Evolutionary conservation across 306 rosid genomes (phyloP).

Genomic region (Prunus fruticosa): DNA sequence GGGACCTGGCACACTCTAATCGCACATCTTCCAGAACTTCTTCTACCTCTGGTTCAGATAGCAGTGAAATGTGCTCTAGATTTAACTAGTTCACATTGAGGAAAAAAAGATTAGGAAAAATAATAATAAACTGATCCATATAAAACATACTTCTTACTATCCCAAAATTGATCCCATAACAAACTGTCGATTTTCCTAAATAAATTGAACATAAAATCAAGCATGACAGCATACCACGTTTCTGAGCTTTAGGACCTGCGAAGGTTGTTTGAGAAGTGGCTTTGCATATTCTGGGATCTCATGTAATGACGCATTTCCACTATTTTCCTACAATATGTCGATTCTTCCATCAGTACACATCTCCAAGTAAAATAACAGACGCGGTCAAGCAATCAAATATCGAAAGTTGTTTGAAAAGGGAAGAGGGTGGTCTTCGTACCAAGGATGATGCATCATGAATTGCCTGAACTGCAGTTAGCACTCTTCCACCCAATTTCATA

Average conservation of each 20-base stretch:
- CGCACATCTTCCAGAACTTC: conserved; percentile 85
- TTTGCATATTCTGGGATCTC: conserved; percentile 74
- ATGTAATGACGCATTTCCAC: conserved; percentile 43
- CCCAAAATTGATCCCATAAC: background rate
- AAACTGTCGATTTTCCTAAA: background rate
- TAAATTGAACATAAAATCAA: background rate
- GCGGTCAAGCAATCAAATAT: conserved; percentile 2
- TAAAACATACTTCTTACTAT: background rate
- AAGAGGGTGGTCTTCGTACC: conserved; percentile 41
- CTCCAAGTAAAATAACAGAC: conserved; percentile 7
- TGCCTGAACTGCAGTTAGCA: conserved; percentile 74
- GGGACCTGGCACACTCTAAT: conserved; percentile 89
- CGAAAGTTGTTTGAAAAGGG: background rate
- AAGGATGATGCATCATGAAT: conserved; percentile 36
- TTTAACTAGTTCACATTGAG: conserved; percentile 47
- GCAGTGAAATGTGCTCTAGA: conserved; percentile 39
- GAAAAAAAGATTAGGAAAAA: conserved; percentile 8
- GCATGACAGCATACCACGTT: conserved; percentile 56
- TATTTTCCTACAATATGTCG: conserved; percentile 51
- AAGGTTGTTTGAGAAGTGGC: conserved; percentile 71
- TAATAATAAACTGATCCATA: conserved; percentile 14
- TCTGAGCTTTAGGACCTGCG: conserved; percentile 67
- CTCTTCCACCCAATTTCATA: conserved; percentile 74
- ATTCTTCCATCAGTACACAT: conserved; percentile 15
- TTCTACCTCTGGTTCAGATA: conserved; percentile 56